Conservation (phyloP, 768 basidiomycete species). For the Tephrocybe sp. region DNA sequence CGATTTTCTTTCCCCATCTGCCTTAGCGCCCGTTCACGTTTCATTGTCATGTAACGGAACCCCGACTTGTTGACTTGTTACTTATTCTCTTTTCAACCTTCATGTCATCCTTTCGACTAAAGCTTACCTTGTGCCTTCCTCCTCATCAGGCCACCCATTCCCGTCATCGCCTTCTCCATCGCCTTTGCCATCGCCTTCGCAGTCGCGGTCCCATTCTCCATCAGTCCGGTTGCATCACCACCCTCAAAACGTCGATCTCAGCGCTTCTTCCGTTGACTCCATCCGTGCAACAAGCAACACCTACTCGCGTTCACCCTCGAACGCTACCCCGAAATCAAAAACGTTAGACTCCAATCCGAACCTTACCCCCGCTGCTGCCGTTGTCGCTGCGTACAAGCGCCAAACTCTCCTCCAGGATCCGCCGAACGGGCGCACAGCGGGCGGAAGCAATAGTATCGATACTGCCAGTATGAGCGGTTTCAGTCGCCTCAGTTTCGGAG, state of each 20-base stretch:
- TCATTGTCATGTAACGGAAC: too few species aligned
- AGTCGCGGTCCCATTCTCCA: neutral
- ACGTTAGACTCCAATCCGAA: neutral
- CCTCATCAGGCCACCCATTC: constrained; percentile 1
- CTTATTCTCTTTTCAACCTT: neutral
- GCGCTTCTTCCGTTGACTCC: neutral
- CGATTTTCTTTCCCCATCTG: neutral
- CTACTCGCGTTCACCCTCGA: too few species aligned
- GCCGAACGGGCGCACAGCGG: neutral
- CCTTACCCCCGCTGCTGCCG: constrained; percentile 45
- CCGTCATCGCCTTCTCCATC: constrained; percentile 2
- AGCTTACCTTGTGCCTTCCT: neutral
- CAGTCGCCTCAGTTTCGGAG: neutral
- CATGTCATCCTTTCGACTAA: neutral
- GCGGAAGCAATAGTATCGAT: neutral
- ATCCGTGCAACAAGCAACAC: neutral
- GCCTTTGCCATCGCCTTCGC: neutral
- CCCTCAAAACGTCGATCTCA: neutral
- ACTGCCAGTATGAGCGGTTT: neutral
- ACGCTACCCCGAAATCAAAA: too few species aligned
- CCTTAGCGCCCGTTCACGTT: too few species aligned
- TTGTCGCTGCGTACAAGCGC: constrained; percentile 47
- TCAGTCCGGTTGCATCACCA: neutral
- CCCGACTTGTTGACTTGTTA: neutral
- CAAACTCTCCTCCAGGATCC: constrained; percentile 27